These are phyloP conservation scores for Torulaspora microellipsoides DNA, from an alignment of 805 yeast genomes.

Conservation along the genomic window DNA sequence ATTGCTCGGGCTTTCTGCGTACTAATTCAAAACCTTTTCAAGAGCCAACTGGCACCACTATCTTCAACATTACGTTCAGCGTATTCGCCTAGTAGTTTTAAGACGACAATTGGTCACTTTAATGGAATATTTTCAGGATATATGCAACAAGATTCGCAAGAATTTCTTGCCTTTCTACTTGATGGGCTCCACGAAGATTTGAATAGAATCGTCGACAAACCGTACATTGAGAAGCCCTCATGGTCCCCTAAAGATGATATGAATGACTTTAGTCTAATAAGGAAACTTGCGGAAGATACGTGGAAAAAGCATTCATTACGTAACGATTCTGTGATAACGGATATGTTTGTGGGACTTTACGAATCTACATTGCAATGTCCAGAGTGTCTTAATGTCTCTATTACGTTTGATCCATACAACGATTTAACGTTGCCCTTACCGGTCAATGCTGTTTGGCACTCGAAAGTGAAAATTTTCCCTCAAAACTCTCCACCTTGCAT, in stretches of 20 bases:
- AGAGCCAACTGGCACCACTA: slow-evolving; percentile 22
- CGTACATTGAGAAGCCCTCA: slow-evolving; percentile 86
- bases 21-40: slow-evolving; percentile 58
- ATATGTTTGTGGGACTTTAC: slow-evolving; percentile 85
- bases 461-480: slow-evolving; percentile 59
- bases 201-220: slow-evolving; percentile 76
- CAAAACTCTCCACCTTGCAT: slow-evolving; percentile 44
- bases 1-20: slow-evolving; percentile 73
- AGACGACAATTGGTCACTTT: slow-evolving; percentile 69
- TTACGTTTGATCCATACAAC: slow-evolving; percentile 91
- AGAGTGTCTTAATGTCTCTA: slow-evolving; percentile 66
- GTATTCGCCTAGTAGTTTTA: slow-evolving; percentile 71
- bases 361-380: slow-evolving; percentile 90
- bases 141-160: slow-evolving; percentile 94
- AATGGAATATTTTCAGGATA: slow-evolving; percentile 82
- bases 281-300: slow-evolving; percentile 62
- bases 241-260: slow-evolving; percentile 54
- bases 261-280: slow-evolving; percentile 48
- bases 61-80: slow-evolving; percentile 23
- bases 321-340: slow-evolving; percentile 80
- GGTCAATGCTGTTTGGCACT: slow-evolving; percentile 64
- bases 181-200: slow-evolving; percentile 94
- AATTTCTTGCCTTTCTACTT: slow-evolving; percentile 78
- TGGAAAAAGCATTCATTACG: slow-evolving; percentile 78
- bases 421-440: slow-evolving; percentile 90